A percentile compares a stretch with the other conserved stretches of the same genome.
These are phyloP conservation scores for Annulohypoxylon bovei DNA, from an alignment of 495 filamentous ascomycete species.

Conservation along the genomic window DNA sequence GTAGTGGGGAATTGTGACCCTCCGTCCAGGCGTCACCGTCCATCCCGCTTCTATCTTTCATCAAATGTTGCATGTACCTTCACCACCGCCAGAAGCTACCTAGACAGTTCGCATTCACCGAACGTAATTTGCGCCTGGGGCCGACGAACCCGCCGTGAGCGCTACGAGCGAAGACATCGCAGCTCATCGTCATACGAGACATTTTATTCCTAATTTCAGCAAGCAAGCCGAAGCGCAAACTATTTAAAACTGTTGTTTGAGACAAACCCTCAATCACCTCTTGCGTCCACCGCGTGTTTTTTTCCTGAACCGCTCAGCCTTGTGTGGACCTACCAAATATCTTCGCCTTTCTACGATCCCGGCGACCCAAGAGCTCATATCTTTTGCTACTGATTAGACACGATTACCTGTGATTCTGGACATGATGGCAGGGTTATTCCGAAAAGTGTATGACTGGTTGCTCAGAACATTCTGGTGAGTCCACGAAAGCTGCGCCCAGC, in stretches of 20 bases:
- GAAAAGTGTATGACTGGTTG: slow-evolving; percentile 97
- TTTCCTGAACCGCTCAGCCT: slow-evolving; percentile 38
- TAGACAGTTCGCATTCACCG: slow-evolving; percentile 45
- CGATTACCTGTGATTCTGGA: slow-evolving; percentile 21
- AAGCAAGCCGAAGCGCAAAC: slow-evolving; percentile 50
- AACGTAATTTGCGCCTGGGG: slow-evolving; percentile 45
- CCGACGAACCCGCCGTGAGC: slow-evolving; percentile 45
- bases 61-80: slow-evolving; percentile 48
- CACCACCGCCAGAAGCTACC: slow-evolving; percentile 46
- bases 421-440: slow-evolving; percentile 87
- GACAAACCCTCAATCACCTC: slow-evolving; percentile 44
- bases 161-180: slow-evolving; percentile 46
- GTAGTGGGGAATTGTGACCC: slow-evolving; percentile 51
- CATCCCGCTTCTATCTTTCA: slow-evolving; percentile 48
- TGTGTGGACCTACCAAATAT: slow-evolving; percentile 34
- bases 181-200: slow-evolving; percentile 56
- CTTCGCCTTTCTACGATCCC: slow-evolving; percentile 28
- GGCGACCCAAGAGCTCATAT: slow-evolving; percentile 16
- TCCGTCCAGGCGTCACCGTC: slow-evolving; percentile 48
- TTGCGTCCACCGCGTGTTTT: slow-evolving; percentile 42
- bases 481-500: slow-evolving; percentile 33
- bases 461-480: slow-evolving; percentile 97
- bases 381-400: slow-evolving; percentile 24
- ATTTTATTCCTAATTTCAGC: slow-evolving; percentile 57
- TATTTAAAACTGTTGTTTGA: slow-evolving; percentile 49